These are phyloP conservation scores for Bruguiera hainesii DNA, from an alignment of 441 rosid species.

Conservation along the genomic window DNA sequence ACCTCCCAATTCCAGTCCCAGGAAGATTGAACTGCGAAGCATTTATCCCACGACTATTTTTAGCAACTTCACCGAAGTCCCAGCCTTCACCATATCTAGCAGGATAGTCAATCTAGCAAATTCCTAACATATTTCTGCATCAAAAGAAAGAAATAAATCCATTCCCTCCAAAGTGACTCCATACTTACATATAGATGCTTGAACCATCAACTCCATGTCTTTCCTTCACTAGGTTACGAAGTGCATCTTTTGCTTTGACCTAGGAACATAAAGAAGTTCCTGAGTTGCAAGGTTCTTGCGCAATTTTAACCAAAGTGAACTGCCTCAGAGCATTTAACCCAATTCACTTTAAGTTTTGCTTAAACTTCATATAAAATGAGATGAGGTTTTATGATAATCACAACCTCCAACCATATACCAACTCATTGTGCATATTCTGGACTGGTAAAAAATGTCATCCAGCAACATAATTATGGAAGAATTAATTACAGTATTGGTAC, in stretches of 20 bases:
- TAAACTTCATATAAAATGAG: constrained; percentile 6
- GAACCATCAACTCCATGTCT: constrained; percentile 88
- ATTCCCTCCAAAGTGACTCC: constrained; percentile 6
- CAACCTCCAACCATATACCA: background rate
- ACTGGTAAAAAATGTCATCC: constrained; percentile 5
- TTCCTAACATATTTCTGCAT: background rate
- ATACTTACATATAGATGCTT: constrained; percentile 70
- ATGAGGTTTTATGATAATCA: no score
- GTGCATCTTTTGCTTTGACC: constrained; percentile 77
- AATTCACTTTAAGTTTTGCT: constrained; percentile 13
- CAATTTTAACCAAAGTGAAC: constrained; percentile 1
- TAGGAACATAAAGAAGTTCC: constrained; percentile 25
- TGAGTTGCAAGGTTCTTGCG: constrained; percentile 14
- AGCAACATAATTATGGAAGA: background rate
- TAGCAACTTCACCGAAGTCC: constrained; percentile 99
- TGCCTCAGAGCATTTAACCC: constrained; percentile 10
- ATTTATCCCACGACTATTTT: constrained; percentile 90
- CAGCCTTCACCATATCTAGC: constrained; percentile 98
- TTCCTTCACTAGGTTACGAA: constrained; percentile 62
- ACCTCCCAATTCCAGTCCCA: constrained; percentile 98
- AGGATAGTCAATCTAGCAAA: constrained; percentile 16
- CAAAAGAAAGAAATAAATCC: constrained; percentile 9
- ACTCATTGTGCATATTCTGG: background rate
- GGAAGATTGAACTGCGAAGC: constrained; percentile 79
- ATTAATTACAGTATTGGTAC: no score